Percentiles rank a stretch among this genome's conserved stretches.
phyloP scores from a whole-genome alignment of 805 yeast genomes.

The Vanderwaltozyma polyspora region DNA sequence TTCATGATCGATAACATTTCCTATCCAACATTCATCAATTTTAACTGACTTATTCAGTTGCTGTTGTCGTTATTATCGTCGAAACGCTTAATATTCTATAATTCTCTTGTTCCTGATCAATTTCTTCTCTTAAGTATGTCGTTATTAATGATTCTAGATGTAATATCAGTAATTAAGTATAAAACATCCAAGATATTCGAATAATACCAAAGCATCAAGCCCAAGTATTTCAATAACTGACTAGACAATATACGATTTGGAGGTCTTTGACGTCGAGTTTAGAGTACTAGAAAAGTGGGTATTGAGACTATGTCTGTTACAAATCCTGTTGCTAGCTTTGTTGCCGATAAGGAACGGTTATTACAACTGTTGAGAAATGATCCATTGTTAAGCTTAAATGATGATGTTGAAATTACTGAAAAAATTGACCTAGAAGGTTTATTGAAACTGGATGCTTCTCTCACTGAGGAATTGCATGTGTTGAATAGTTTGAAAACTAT shows the following conservation, averaged over 20 bases:
- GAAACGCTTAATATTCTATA: not conserved
- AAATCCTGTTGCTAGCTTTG: not conserved
- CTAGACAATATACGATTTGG: too few species aligned
- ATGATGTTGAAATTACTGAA: not conserved
- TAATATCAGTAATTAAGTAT: too few species aligned
- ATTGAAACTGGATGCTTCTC: constrained; percentile 10
- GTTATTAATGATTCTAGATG: too few species aligned
- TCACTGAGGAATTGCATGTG: constrained; percentile 15
- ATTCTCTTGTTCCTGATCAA: not conserved
- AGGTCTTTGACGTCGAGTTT: too few species aligned
- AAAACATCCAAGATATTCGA: too few species aligned
- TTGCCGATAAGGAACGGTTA: not conserved
- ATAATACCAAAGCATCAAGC: too few species aligned
- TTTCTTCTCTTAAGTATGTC: not conserved
- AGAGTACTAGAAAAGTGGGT: too few species aligned
- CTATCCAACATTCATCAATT: constrained; percentile 34
- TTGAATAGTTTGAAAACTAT: constrained; percentile 11
- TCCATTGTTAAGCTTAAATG: constrained; percentile 1
- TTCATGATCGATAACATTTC: constrained; percentile 29
- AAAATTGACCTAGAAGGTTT: constrained; percentile 1
- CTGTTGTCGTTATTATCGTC: not conserved
- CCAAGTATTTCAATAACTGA: too few species aligned
- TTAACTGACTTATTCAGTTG: constrained; percentile 1
- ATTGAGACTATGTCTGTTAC: too few species aligned
- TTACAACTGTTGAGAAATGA: constrained; percentile 1